A percentile compares a stretch with the other conserved stretches of the same genome.
These are phyloP conservation scores for Hypoxylon subgilvum DNA, from an alignment of 495 filamentous ascomycete species.

Conservation along the genomic window DNA sequence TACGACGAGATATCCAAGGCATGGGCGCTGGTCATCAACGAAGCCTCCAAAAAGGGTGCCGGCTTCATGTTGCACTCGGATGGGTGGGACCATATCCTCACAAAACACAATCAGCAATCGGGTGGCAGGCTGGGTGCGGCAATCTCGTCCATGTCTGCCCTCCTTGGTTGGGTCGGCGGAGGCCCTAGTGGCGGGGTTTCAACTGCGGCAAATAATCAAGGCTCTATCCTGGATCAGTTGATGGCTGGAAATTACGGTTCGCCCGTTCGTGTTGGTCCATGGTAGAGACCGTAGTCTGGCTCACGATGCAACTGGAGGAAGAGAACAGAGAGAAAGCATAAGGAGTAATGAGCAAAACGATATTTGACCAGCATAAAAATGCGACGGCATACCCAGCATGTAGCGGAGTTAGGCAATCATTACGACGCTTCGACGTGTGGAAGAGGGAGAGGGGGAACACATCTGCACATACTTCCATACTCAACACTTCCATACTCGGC, in stretches of 20 bases:
- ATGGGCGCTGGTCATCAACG: constrained; percentile 89
- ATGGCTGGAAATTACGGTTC: constrained; percentile 78
- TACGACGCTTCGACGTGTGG: constrained; percentile 5
- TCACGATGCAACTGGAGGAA: neutral
- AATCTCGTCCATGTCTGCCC: constrained; percentile 73
- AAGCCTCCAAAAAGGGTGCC: constrained; percentile 88
- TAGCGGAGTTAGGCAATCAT: neutral
- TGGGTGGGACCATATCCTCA: constrained; percentile 88
- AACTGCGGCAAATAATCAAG: constrained; percentile 51
- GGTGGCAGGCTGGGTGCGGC: constrained; percentile 83
- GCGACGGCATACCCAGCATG: constrained; percentile 6
- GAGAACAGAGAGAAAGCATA: neutral
- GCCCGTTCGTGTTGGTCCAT: constrained; percentile 76
- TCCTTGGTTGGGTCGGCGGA: constrained; percentile 78
- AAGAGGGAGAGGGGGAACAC: constrained; percentile 5
- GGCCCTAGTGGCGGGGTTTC: constrained; percentile 45
- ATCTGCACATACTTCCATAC: constrained; percentile 30
- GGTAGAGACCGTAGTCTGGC: constrained; percentile 56
- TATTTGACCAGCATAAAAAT: constrained; percentile 19
- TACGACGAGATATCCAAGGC: constrained; percentile 95
- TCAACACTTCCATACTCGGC: too few species aligned
- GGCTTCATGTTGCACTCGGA: constrained; percentile 90
- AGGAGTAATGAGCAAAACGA: constrained; percentile 26
- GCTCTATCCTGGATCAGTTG: constrained; percentile 78
- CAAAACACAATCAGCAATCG: constrained; percentile 86